Evolutionary conservation across 2,329 filamentous ascomycete genomes (phyloP).

Genomic region (Penicillium sp.): DNA sequence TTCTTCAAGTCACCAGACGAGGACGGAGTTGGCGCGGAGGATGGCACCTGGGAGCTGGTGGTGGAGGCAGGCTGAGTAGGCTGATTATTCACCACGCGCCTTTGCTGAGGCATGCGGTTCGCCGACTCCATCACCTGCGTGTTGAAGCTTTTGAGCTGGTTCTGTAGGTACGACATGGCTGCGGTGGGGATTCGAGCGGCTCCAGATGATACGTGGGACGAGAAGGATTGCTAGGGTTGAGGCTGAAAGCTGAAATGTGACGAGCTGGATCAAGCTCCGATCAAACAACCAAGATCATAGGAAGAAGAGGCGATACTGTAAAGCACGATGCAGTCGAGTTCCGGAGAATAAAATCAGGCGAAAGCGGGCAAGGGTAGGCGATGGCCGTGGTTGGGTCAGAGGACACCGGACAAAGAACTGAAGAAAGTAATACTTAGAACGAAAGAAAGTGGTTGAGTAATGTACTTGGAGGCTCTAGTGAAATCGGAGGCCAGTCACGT

Average conservation of each 20-base stretch:
- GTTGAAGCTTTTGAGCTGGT: slow-evolving; percentile 63
- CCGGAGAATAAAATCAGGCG: background rate
- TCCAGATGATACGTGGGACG: slow-evolving; percentile 1
- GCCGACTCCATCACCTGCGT: slow-evolving; percentile 64
- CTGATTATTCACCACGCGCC: slow-evolving; percentile 54
- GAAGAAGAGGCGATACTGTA: background rate
- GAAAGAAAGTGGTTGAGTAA: background rate
- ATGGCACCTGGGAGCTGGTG: slow-evolving; percentile 56
- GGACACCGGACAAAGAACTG: background rate
- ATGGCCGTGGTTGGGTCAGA: background rate
- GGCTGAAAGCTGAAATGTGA: background rate
- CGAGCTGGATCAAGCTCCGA: slow-evolving; percentile 11
- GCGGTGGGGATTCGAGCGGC: slow-evolving; percentile 5
- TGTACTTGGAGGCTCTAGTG: background rate
- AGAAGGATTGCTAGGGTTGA: background rate
- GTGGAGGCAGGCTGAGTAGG: slow-evolving; percentile 53
- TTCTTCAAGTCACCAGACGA: slow-evolving; percentile 48
- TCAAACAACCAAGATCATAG: slow-evolving; percentile 4
- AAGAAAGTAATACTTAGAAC: background rate
- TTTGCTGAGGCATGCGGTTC: slow-evolving; percentile 58
- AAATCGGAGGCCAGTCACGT: background rate
- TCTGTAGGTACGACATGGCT: slow-evolving; percentile 66
- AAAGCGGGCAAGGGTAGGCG: background rate
- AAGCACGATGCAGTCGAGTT: background rate
- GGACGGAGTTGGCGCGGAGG: slow-evolving; percentile 35